phyloP scores from a whole-genome alignment of 2,329 filamentous ascomycete species.

The Arthroderma uncinatum region DNA sequence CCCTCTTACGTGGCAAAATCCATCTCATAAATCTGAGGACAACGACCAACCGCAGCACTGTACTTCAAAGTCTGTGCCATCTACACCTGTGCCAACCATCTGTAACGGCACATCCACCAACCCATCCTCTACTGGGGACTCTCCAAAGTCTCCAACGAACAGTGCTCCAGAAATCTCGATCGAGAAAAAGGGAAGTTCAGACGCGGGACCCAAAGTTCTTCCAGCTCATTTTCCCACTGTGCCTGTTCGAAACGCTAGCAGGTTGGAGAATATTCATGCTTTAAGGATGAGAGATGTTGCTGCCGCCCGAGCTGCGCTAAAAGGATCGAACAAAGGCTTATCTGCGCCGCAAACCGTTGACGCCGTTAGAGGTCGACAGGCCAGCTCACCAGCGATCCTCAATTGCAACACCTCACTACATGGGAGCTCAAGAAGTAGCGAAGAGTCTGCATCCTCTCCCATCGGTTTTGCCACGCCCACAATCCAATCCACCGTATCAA shows the following conservation, averaged over 20 bases:
- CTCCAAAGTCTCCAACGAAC: not conserved
- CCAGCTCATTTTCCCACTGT: not conserved
- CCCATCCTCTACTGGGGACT: not conserved
- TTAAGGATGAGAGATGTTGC: slow-evolving; percentile 22
- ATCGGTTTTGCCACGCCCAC: not conserved
- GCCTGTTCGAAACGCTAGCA: not conserved
- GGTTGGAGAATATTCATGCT: slow-evolving; percentile 16
- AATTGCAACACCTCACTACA: not conserved
- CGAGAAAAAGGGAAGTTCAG: not conserved
- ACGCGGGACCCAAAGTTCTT: not conserved
- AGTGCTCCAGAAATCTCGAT: not conserved
- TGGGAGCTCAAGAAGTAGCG: not conserved
- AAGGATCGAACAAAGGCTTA: slow-evolving; percentile 7
- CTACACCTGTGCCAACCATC: not conserved
- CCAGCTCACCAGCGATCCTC: not conserved
- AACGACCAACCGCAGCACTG: not conserved
- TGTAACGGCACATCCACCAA: not conserved
- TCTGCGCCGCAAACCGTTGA: not conserved
- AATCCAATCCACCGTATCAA: not conserved
- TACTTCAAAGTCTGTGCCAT: not conserved
- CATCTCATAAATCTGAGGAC: not conserved
- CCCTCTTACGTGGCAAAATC: not conserved
- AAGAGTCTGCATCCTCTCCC: not conserved
- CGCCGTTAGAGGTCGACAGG: not conserved
- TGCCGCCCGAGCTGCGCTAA: slow-evolving; percentile 17